Evolutionary conservation across 305 asterid genomes (phyloP), one percentile per base, ranked within the genome.

Genomic region (Fraxinus greggii): DNA sequence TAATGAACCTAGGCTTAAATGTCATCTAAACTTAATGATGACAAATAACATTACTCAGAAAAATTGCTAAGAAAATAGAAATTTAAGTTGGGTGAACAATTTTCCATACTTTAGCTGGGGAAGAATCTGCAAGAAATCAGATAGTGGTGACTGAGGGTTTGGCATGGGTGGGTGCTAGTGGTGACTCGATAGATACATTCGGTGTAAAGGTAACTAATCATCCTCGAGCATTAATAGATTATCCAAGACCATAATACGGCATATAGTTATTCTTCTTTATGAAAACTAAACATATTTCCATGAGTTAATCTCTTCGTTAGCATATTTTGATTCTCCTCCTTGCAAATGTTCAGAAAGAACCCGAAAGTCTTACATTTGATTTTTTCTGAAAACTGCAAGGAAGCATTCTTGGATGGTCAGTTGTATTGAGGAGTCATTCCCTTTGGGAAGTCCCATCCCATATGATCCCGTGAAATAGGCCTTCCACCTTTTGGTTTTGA

Each of bases 401-500:
- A 19, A 70, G 69, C 40, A 72, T 40, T 72, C 15, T 72, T 24
- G 48, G 76, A 32, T 32, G 26, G 42, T 32, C 74, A 29, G 78
- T 76, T 17, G 70, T 33, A 42, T 75, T 28, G 78, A 72, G 85
- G 77, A 85, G 82, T 75, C 23, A 80, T 82, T 84, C 92, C 89
- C 88, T 89, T 87, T 65, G 88, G 76, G 89, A 83, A 87, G 78
- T 70, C 75, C 45, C 81, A 29, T 59, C 81, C 82, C 80, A 24
- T 75, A 78, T 67, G 42, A 74, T 42, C 32, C 45, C 63, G 31
- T 79, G 35, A 51, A 75, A 36, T 79, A 45, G 85, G 88, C 88
- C 88, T 75, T 86, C 88, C 88, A 89, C 84, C 83, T 69, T 85
- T 56, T 86, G 87, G 91, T 86, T 86, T 88, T 75, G 89, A 89